Evolutionary conservation across 1,284 basidiomycete genomes (phyloP), one percentile per base, ranked within the genome.

Genomic region (Pseudozyma hubeiensis): DNA sequence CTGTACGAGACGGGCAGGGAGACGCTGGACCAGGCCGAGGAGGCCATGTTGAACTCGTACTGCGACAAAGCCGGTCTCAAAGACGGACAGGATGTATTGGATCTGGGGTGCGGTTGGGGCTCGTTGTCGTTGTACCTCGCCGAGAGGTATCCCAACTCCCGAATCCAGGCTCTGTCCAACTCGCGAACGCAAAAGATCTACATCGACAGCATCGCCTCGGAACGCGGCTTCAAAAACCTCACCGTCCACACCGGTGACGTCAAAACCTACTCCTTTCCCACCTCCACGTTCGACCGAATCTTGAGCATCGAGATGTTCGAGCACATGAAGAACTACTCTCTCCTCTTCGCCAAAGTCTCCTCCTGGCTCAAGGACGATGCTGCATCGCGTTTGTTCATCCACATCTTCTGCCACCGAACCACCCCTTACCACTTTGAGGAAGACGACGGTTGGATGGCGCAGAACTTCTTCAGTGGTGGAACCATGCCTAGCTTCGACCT

Each of bases 221-320:
- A 85, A 35, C 87, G 87, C 37, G 89, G 89, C 0, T 84, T 91
- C 46, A 87, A 79, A 0, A 92, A 92, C 77, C 64, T 92, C 3
- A 86, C 88, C 80, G 90, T 66, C 5, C 88, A 91, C 61, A 92
- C 91, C 2, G 91, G 88, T 14, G 91, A 93, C 75, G 90, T 92
- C 56, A 91, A 91, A 74, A 85, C 85, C 0, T 89, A 88, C 74
- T 88, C 91, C 48, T 92, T 92, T 81, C 84, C 85, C 31, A 85
- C 86, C 24, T 49, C 30, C 11, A 39, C 53, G 17, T 92, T 92
- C 81, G 90, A 92, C 78, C 88, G 91, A 57, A 90, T 92, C 59
- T 77, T 92, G 9, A 90, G 90, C 16, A 92, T 92, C 63, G 91
- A 92, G 88, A 92, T 92, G 91, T 91, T 92, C 70, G 91, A 92